A percentile compares a stretch with the other conserved stretches of the same genome.
phyloP scores from a whole-genome alignment of 768 basidiomycete species.

The Boletales sp. region DNA sequence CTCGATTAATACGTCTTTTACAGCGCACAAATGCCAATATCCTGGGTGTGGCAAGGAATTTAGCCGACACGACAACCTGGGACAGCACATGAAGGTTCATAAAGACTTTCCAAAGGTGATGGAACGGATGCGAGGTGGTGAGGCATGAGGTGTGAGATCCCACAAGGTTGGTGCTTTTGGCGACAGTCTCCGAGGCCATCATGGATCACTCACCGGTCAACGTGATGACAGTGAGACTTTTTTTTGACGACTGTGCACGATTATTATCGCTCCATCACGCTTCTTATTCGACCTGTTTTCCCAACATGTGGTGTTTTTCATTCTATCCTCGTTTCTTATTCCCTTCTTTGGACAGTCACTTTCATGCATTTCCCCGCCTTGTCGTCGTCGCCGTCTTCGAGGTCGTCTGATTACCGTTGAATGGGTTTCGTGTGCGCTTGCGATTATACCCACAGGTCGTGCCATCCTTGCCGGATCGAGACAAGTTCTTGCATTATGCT shows the following conservation, averaged over 20 bases:
- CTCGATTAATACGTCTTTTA: conserved; percentile 5
- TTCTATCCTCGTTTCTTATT: conserved; percentile 18
- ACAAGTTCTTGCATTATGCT: conserved; percentile 19
- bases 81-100: conserved; percentile 86
- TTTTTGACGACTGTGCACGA: conserved; percentile 22
- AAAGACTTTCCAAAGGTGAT: conserved; percentile 33
- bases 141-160: conserved; percentile 13
- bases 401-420: conserved; percentile 8
- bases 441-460: conserved; percentile 22
- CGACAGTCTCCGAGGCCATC: conserved; percentile 22
- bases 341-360: conserved; percentile 23
- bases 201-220: conserved; percentile 9
- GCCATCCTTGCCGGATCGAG: conserved; percentile 16
- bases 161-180: conserved; percentile 17
- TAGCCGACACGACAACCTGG: conserved; percentile 83
- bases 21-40: conserved; percentile 80
- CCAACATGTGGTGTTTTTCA: conserved; percentile 22
- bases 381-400: conserved; percentile 15
- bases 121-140: conserved; percentile 24
- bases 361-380: conserved; percentile 13
- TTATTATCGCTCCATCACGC: conserved; percentile 13
- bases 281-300: conserved; percentile 24
- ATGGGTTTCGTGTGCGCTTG: conserved; percentile 10
- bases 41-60: conserved; percentile 82
- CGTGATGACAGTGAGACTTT: conserved; percentile 27